Base-by-base conservation (phyloP, 148 eudicot genomes). In the Camellia japonica region DNA sequence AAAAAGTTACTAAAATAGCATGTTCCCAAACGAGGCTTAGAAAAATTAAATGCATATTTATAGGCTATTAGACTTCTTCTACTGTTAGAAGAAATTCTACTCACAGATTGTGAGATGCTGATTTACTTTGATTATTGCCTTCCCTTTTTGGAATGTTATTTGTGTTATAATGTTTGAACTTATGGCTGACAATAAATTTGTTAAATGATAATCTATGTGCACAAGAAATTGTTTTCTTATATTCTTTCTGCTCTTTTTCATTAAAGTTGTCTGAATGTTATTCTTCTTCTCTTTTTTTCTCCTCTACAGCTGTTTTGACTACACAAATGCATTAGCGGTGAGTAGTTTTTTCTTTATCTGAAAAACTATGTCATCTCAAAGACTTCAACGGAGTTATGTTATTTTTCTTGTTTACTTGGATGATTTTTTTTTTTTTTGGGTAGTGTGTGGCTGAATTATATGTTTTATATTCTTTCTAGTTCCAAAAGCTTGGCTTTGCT, bases 291-390 rank as follows among this genome's bases (percentile, higher is more conserved):
- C 2, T 47, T 23, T 75, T 61, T 67, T 79, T 67, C 15, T 13
- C 68, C 81, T n/a, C 41, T 91, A 90, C 98, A 95, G 99, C 77
- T 95, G 99, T 83, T 95, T 95, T 77, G 99, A 95, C 90, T 95
- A 95, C 97, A 95, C 99, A 54, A 95, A 95, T 89, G 97, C 87
- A 68, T 89, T 95, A 75, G 99, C 99, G 81, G 99, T 95, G 81
- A 89, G 97, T 86, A 75, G 38, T 76, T 64, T 69, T n/a, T 67
- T 84, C 74, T 6, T 14, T 56, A 66, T 16, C 72, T n/a, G 11
- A 64, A 77, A 19, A n/a, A 42, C n/a, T 6, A 49, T n/a, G 3
- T 44, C 58, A 46, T 71, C 5, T 44, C 20, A 68, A 68, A 23
- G 70, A 38, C 44, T 8, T 66, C 14, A 2, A 66, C 5, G n/a